Evolutionary conservation across 2,329 filamentous ascomycete genomes (phyloP), one percentile per base, ranked within the genome.

Genomic region (Sordariomycetes sp.): DNA sequence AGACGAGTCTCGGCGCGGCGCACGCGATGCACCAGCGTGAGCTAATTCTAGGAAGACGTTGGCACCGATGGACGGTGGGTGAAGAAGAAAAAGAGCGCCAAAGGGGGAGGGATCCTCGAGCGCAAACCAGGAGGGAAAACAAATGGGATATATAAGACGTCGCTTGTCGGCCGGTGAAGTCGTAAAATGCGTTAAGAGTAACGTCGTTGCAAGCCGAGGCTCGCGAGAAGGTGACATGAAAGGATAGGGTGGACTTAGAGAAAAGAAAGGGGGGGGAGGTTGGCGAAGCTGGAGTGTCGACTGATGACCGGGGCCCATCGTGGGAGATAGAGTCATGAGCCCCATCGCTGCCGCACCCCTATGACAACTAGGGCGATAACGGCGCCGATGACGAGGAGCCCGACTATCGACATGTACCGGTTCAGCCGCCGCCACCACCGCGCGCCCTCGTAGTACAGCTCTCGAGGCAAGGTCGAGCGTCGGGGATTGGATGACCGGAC

Each of bases 391-490:
- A 84, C 74, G 53, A 83, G 67, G 4, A 83, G 66, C 3, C 81
- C 81, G 25, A 83, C 67, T 53, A 83, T 63, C 28, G 80, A 77
- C 81, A 85, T 83, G 62, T 74, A 73, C 58, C 81, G 76, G 65
- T 85, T 85, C 52, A 84, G 71, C 54, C 75, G 78, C 59, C 81
- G 75, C 81, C 81, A 85, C 81, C 81, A 84, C 54, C 74, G 72
- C 14, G 79, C 79, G 58, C 77, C 82, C 63, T 76, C 74, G 62
- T 76, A 79, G 48, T 74, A 72, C 14, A 71, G 67, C 62, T 80
- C 76, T 59, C 78, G 72, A 35, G 72, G 61, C 14, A 69, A 65
- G 11, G 68, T 66, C 18, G 70, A 61, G 50, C 71, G 69, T 54
- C 67, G 68, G 22, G 69, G 62, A 20, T 71, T 64, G 43, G 70